Percentiles rank a stretch among this genome's conserved stretches.
phyloP scores from a whole-genome alignment of 768 basidiomycete genomes.

The Calvatia gigantea region DNA sequence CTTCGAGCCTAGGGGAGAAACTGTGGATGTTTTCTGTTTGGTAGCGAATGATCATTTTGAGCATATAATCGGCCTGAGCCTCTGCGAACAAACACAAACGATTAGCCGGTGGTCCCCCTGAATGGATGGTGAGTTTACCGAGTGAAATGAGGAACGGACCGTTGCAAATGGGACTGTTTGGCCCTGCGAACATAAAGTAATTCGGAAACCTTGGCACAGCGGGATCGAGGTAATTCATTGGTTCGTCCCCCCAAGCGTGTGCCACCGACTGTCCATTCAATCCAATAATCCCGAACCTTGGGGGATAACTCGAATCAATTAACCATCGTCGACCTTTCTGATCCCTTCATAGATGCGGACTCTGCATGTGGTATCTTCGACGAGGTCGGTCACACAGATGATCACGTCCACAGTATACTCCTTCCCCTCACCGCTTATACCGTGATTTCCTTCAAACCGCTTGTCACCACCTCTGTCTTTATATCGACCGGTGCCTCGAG shows the following conservation, averaged over 20 bases:
- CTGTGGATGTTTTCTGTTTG: slow-evolving; percentile 30
- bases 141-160: slow-evolving; percentile 23
- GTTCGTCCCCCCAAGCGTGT: slow-evolving; percentile 25
- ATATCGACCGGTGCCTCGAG: slow-evolving; percentile 25
- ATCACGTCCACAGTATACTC: slow-evolving; percentile 26
- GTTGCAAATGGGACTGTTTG: slow-evolving; percentile 27
- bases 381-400: slow-evolving; percentile 33
- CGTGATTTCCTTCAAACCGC: slow-evolving; percentile 24
- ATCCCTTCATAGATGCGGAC: too few relatives aligned
- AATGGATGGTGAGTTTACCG: slow-evolving; percentile 12
- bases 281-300: slow-evolving; percentile 27
- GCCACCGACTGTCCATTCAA: slow-evolving; percentile 20
- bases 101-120: neutral
- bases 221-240: slow-evolving; percentile 24
- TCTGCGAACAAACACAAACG: slow-evolving; percentile 17
- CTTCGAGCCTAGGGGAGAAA: slow-evolving; percentile 26
- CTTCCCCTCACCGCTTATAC: slow-evolving; percentile 21
- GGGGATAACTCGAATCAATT: slow-evolving; percentile 26
- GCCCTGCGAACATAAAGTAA: slow-evolving; percentile 25
- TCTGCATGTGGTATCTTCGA: too few relatives aligned
- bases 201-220: slow-evolving; percentile 27
- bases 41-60: slow-evolving; percentile 25
- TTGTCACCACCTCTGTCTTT: slow-evolving; percentile 26
- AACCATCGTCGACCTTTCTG: too few relatives aligned
- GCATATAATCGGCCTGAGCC: slow-evolving; percentile 26